Base-by-base conservation (phyloP, 83 land plant species). In the Thuja plicata region DNA sequence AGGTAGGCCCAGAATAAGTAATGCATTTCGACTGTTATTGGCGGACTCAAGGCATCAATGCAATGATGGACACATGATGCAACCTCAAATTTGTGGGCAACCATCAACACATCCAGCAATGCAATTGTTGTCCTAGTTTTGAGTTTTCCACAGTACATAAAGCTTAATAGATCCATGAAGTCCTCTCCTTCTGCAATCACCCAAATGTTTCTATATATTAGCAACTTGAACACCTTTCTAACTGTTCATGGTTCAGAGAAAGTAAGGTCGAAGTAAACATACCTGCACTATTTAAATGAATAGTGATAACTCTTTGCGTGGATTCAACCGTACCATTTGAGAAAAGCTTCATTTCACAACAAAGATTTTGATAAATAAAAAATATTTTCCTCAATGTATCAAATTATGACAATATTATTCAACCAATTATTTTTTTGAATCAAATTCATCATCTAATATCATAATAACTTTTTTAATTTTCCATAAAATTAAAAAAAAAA, bases 61-160 rank as follows among this genome's bases (percentile, higher is more conserved):
- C 94, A 93, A 32, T 92, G 91, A 24, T 92, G 88, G 88, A 93
- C 89, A 86, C 93, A 93, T 16, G 93, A 86, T 43, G 91, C 84
- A 16, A 93, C 93, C 83, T 93, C 93, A 88, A 89, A 93, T 76
- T 93, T 93, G 88, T 93, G 92, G 5, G 94, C 94, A 21, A 90
- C 92, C 87, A 92, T 92, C 24, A 93, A 83, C 19, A 93, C 92
- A 89, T 92, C 94, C 8, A 93, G 38, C 40, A 93, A 52, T 24
- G 92, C 88, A 71, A 86, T 43, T 17, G 92, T 76, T 17, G 92
- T 83, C 52, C 38, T 88, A 5, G 94, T 88, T 81, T 90, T 88
- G 86, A 93, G 57, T 80, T 88, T 90, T 48, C 93, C 93, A 60
- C 89, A 92, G 71, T 93, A 90, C 89, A 93, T 93, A 80, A 89